Evolutionary conservation across 2,329 filamentous ascomycete genomes (phyloP), one percentile per base, ranked within the genome.

Genomic region (Apiospora marii): DNA sequence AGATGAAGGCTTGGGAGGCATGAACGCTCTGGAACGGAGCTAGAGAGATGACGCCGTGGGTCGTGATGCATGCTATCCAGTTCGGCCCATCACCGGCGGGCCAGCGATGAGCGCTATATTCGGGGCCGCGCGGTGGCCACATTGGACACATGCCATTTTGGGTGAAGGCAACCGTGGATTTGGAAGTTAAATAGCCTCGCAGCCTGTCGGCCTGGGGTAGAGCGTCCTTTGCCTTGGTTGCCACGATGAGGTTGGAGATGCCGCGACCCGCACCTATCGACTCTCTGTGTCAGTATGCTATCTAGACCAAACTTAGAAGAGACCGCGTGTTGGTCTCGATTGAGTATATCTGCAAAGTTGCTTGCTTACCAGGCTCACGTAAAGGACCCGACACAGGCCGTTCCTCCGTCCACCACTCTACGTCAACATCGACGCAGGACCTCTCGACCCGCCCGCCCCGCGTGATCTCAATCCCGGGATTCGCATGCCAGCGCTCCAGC

Each of bases 91-190:
- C 72, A 14, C 76, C 78, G 22, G 72, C 68, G 1, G 79, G 75
- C 71, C 84, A 89, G 24, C 87, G 82, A 70, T 82, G 78, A 1
- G 77, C 74, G 48, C 81, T 80, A 77, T 89, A 90, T 1, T 79
- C 73, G 4, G 77, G 75, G 3, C 87, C 87, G 69, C 85, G 79
- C 10, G 88, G 88, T 34, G 88, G 87, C 88, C 88, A 90, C 22
- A 89, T 80, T 75, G 85, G 87, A 44, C 93, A 95, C 90, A 98
- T 93, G 67, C 96, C 96, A 77, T 98, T 98, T 77, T 98, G 95
- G 34, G 94, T 84, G 77, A 98, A 93, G 16, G 92, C 87, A n/a
- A 98, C 89, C 0, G 93, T 93, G n/a, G 92, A 94, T 4, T 86
- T 82, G 3, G 84, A 81, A 74, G 90, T 87, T 2, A 91, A 87